A percentile compares a stretch with the other conserved stretches of the same genome.
phyloP scores from a whole-genome alignment of 495 filamentous ascomycete genomes.

The Mytilinidion resinicola region DNA sequence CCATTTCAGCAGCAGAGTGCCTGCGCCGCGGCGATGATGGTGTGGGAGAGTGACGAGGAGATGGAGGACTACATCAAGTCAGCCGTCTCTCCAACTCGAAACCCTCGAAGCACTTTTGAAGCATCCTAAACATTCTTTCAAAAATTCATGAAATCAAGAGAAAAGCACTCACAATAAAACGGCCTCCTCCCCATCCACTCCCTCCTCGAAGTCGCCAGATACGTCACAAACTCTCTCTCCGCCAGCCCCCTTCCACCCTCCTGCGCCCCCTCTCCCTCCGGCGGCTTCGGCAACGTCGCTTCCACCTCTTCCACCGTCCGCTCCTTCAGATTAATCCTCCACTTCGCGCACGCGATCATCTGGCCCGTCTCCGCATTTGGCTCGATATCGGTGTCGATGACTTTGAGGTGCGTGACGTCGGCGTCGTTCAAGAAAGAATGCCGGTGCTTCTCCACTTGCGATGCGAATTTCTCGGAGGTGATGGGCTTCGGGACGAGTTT shows the following conservation, averaged over 20 bases:
- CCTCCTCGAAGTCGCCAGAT: constrained; percentile 3
- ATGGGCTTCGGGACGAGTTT: constrained; percentile 1
- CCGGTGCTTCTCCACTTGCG: not conserved
- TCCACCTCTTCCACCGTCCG: constrained; percentile 13
- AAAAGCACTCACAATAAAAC: constrained; percentile 24
- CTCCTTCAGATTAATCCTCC: constrained; percentile 18
- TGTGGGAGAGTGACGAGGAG: constrained; percentile 21
- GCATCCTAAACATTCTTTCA: too few species aligned
- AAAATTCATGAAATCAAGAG: too few species aligned
- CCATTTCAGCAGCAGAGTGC: constrained; percentile 22
- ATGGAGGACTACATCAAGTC: constrained; percentile 13
- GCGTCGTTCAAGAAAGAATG: constrained; percentile 1
- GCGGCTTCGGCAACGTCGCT: constrained; percentile 4
- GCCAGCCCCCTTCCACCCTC: constrained; percentile 2
- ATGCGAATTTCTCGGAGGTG: not conserved
- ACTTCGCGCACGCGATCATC: constrained; percentile 24
- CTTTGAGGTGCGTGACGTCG: constrained; percentile 18
- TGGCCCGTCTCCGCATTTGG: not conserved
- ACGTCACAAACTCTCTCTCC: constrained; percentile 11
- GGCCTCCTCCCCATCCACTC: constrained; percentile 18
- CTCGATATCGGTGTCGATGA: constrained; percentile 22
- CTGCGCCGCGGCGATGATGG: constrained; percentile 25
- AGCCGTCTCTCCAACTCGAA: constrained; percentile 1
- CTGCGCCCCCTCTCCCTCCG: constrained; percentile 1
- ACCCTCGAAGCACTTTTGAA: not conserved